Conservation (phyloP, 768 basidiomycete genomes). For the Dendrothele bispora region DNA sequence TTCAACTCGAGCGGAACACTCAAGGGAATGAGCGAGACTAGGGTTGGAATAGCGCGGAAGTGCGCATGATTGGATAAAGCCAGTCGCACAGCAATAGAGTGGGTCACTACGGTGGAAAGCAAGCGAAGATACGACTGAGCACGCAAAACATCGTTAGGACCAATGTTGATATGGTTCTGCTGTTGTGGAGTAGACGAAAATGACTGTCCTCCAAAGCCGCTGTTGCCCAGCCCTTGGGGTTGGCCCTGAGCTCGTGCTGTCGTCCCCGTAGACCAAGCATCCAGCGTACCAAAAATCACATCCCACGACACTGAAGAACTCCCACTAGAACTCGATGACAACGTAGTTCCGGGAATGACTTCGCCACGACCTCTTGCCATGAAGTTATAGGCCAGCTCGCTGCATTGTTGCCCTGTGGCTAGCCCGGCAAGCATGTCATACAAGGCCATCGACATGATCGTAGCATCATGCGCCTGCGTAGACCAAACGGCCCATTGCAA, state of each 20-base stretch:
- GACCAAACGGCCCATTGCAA: slow-evolving; percentile 91
- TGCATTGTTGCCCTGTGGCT: slow-evolving; percentile 81
- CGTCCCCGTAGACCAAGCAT: slow-evolving; percentile 68
- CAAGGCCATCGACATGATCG: slow-evolving; percentile 72
- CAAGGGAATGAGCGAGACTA: slow-evolving; percentile 76
- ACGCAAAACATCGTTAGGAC: slow-evolving; percentile 73
- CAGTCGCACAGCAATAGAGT: slow-evolving; percentile 77
- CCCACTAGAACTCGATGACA: slow-evolving; percentile 48
- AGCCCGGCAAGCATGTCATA: slow-evolving; percentile 90
- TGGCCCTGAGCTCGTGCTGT: slow-evolving; percentile 46
- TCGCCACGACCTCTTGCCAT: slow-evolving; percentile 76
- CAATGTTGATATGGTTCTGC: slow-evolving; percentile 47
- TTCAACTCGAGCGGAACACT: slow-evolving; percentile 90
- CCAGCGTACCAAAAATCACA: slow-evolving; percentile 71
- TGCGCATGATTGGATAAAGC: slow-evolving; percentile 75
- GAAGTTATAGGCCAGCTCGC: slow-evolving; percentile 87
- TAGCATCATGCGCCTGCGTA: slow-evolving; percentile 70
- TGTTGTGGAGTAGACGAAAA: slow-evolving; percentile 33
- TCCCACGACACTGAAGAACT: slow-evolving; percentile 75
- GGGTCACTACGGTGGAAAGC: slow-evolving; percentile 69
- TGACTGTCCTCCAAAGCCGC: slow-evolving; percentile 3
- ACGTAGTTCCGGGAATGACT: slow-evolving; percentile 57
- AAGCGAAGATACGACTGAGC: slow-evolving; percentile 82
- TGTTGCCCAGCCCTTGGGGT: slow-evolving; percentile 37
- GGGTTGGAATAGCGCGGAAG: slow-evolving; percentile 79